Conservation (phyloP, 495 filamentous ascomycete species). For the Podospora conica region DNA sequence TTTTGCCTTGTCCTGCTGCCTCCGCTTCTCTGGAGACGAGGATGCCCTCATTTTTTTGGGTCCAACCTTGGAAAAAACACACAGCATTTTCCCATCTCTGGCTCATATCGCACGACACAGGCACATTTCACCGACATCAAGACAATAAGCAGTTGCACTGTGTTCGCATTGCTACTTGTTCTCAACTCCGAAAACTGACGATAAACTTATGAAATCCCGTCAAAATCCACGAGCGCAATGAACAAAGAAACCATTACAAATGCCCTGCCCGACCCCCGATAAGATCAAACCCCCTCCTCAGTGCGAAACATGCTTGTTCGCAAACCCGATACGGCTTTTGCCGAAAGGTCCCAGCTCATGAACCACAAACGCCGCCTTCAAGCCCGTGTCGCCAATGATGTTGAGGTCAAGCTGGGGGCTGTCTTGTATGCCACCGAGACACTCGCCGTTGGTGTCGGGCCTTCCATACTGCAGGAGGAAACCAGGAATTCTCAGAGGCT, state of each 20-base stretch:
- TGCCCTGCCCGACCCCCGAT: background rate
- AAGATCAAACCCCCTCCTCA: background rate
- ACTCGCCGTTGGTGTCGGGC: constrained; percentile 30
- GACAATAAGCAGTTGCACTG: background rate
- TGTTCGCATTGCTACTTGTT: background rate
- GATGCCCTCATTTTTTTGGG: background rate
- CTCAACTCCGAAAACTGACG: background rate
- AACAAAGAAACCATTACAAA: background rate
- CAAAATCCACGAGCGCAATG: background rate
- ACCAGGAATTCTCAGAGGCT: constrained; percentile 48
- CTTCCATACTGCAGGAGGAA: constrained; percentile 50
- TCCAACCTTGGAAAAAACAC: no score
- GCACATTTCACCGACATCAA: background rate
- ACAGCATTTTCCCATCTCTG: no score
- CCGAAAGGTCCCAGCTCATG: background rate
- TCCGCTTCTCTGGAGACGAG: background rate
- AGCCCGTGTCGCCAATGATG: constrained; percentile 72
- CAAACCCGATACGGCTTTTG: background rate
- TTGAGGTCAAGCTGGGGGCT: constrained; percentile 57
- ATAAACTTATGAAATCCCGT: background rate
- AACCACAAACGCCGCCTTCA: constrained; percentile 74
- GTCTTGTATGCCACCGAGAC: constrained; percentile 60
- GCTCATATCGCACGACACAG: background rate
- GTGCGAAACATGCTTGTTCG: background rate
- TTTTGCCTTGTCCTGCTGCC: background rate